Percentiles rank a stretch among this genome's conserved stretches.
phyloP scores from a whole-genome alignment of 202 grass and related monocot genomes.

The Digitaria exilis region DNA sequence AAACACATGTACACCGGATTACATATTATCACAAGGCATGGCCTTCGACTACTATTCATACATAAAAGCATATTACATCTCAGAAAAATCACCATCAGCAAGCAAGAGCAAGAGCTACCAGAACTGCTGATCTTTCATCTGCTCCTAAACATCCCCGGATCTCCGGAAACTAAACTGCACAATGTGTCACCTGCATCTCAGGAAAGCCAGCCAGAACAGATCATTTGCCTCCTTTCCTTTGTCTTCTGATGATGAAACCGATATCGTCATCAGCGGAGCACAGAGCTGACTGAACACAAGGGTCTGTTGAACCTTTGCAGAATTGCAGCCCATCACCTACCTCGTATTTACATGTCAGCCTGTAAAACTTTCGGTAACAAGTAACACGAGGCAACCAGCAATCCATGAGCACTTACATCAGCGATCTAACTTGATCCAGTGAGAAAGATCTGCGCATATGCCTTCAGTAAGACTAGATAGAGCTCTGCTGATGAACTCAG shows the following conservation, averaged over 20 bases:
- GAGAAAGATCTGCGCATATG: constrained; percentile 11
- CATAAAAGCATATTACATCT: constrained; percentile 56
- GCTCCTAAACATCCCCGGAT: constrained; percentile 11
- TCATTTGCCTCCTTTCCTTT: constrained; percentile 26
- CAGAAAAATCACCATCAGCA: constrained; percentile 41
- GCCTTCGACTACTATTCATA: constrained; percentile 38
- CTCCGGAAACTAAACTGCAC: constrained; percentile 19
- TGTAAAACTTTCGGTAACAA: constrained; percentile 42
- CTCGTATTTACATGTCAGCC: constrained; percentile 47
- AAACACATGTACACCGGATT: constrained; percentile 31
- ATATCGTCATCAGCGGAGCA: not conserved
- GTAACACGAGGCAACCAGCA: constrained; percentile 15
- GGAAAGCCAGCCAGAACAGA: constrained; percentile 7
- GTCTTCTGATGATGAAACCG: constrained; percentile 7
- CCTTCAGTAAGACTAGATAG: constrained; percentile 22
- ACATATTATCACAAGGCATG: constrained; percentile 33
- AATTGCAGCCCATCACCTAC: constrained; percentile 20
- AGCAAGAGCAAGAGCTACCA: constrained; percentile 20
- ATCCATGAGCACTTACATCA: constrained; percentile 41
- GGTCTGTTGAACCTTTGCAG: constrained; percentile 14
- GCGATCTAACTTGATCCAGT: constrained; percentile 6
- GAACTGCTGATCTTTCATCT: constrained; percentile 13
- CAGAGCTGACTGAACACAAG: constrained; percentile 5
- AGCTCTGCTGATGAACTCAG: constrained; percentile 7
- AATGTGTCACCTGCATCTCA: not conserved